Conservation (phyloP, 495 filamentous ascomycete species). For the Hamigera avellanea region DNA sequence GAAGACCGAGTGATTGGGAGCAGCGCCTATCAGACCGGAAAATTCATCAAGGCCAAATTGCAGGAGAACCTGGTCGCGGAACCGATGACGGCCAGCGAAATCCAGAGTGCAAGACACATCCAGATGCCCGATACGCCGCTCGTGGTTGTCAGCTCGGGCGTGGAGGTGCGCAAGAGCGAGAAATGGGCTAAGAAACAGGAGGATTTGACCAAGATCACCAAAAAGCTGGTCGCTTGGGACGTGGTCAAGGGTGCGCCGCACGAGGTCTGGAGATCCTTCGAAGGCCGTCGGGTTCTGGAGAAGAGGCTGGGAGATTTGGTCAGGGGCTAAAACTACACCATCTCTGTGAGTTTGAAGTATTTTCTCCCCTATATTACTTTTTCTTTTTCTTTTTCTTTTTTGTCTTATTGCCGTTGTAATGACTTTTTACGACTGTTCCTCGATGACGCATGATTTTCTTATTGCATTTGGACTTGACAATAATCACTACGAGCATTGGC, state of each 20-base stretch:
- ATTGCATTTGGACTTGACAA: too few species aligned
- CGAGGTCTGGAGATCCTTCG: slow-evolving; percentile 62
- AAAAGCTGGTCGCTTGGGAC: slow-evolving; percentile 73
- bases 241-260: slow-evolving; percentile 77
- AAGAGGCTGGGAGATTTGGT: slow-evolving; percentile 55
- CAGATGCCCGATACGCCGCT: slow-evolving; percentile 63
- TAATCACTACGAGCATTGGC: too few species aligned
- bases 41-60: slow-evolving; percentile 75
- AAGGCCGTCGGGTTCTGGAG: slow-evolving; percentile 61
- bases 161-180: slow-evolving; percentile 39
- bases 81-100: slow-evolving; percentile 70
- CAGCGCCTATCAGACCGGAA: slow-evolving; percentile 65
- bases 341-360: too few species aligned
- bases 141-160: slow-evolving; percentile 72
- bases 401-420: slow-evolving; percentile 7
- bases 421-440: too few species aligned
- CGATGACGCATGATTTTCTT: too few species aligned
- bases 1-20: slow-evolving; percentile 76
- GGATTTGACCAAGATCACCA: slow-evolving; percentile 67
- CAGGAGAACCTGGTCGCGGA: slow-evolving; percentile 86
- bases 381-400: slow-evolving; percentile 1
- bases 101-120: slow-evolving; percentile 62
- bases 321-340: slow-evolving; percentile 13
- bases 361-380: background rate
- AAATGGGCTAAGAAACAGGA: slow-evolving; percentile 73